These are phyloP conservation scores for Xylariaceae sp. DNA, from an alignment of 2,329 filamentous ascomycete genomes.

Conservation along the genomic window DNA sequence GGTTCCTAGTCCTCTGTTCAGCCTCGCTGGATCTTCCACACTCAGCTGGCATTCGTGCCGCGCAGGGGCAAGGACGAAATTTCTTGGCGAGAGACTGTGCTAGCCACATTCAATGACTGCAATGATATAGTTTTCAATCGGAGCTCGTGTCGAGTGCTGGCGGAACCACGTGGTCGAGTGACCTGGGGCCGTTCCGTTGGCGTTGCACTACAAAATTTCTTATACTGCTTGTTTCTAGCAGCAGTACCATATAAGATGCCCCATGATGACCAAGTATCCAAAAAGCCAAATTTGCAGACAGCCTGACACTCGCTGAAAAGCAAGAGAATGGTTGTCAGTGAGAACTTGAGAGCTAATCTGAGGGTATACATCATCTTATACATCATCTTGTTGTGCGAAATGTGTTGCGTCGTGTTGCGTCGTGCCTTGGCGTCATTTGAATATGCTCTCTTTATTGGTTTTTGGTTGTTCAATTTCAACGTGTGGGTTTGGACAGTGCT, in stretches of 20 bases:
- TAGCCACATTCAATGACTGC: slow-evolving; percentile 25
- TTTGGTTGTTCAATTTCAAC: not conserved
- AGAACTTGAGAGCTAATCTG: slow-evolving; percentile 59
- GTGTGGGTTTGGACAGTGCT: not conserved
- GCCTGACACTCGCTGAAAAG: slow-evolving; percentile 27
- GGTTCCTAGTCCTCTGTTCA: no score
- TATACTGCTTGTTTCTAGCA: slow-evolving; percentile 18
- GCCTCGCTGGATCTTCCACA: slow-evolving; percentile 9
- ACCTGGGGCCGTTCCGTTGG: slow-evolving; percentile 1
- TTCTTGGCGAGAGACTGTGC: slow-evolving; percentile 19
- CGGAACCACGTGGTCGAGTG: slow-evolving; percentile 21
- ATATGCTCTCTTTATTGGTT: no score
- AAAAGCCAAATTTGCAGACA: slow-evolving; percentile 60
- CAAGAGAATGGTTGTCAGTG: slow-evolving; percentile 44
- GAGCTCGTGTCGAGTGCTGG: slow-evolving; percentile 39
- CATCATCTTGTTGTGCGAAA: slow-evolving; percentile 7
- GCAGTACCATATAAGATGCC: slow-evolving; percentile 33
- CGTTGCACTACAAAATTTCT: not conserved
- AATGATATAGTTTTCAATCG: slow-evolving; percentile 52
- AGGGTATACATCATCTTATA: slow-evolving; percentile 37
- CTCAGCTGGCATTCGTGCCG: slow-evolving; percentile 12
- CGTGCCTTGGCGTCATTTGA: no score
- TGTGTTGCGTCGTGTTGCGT: no score
- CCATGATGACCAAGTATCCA: slow-evolving; percentile 53
- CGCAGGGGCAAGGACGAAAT: slow-evolving; percentile 30